Evolutionary conservation across 1,139 yeast species (phyloP).

Genomic region (Blastobotrys niveus): DNA sequence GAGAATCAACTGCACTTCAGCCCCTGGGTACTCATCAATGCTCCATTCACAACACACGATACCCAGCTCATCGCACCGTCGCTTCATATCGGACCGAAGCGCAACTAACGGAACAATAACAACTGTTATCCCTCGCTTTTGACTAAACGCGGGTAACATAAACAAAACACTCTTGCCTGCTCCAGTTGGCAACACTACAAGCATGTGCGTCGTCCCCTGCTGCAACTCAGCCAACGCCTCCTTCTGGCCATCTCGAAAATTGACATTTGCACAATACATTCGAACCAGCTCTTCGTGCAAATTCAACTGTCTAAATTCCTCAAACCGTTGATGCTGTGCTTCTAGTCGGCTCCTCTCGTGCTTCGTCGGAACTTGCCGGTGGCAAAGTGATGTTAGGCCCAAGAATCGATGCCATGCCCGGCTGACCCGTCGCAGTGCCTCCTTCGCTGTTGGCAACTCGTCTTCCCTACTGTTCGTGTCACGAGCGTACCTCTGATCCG

Average conservation of each 20-base stretch:
- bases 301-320: neutral
- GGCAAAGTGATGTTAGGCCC: neutral
- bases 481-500: neutral
- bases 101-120: constrained; percentile 2
- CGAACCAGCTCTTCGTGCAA: neutral
- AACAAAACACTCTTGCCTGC: constrained; percentile 4
- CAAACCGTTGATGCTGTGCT: neutral
- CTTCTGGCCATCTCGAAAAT: neutral
- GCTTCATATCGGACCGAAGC: neutral
- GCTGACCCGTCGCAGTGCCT: neutral
- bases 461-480: no score
- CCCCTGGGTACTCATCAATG: no score
- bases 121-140: neutral
- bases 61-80: neutral
- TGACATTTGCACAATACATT: neutral
- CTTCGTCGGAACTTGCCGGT: neutral
- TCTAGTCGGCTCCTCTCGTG: neutral
- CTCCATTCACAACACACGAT: no score
- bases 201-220: no score
- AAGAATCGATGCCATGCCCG: neutral
- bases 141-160: constrained; percentile 2
- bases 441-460: no score
- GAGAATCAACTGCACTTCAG: neutral
- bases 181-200: constrained; percentile 5
- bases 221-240: no score